Percentiles rank a stretch among this genome's conserved stretches.
Conservation (phyloP, 768 basidiomycete genomes). For the Holtermannia corniformis region DNA sequence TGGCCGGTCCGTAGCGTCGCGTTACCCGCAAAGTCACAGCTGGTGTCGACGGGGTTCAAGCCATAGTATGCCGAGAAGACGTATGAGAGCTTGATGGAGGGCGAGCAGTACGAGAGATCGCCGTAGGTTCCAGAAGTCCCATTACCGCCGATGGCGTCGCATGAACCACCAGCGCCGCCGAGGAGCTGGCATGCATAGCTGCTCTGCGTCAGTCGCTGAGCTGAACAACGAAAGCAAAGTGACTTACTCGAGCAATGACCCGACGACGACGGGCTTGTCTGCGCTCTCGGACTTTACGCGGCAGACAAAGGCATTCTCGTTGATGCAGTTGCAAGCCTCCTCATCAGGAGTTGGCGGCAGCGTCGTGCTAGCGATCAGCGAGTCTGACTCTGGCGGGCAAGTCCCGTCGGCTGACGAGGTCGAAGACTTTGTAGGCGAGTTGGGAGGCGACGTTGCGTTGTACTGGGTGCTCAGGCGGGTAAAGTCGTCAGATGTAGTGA, state of each 20-base stretch:
- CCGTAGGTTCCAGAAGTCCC: slow-evolving; percentile 72
- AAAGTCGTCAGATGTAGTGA: slow-evolving; percentile 63
- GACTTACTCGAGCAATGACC: slow-evolving; percentile 37
- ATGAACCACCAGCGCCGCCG: slow-evolving; percentile 51
- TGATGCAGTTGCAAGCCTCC: slow-evolving; percentile 66
- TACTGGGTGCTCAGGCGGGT: slow-evolving; percentile 57
- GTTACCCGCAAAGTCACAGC: slow-evolving; percentile 77
- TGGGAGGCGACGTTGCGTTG: slow-evolving; percentile 47
- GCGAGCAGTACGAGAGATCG: slow-evolving; percentile 64
- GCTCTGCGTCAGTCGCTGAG: slow-evolving; percentile 21
- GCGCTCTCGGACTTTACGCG: slow-evolving; percentile 56
- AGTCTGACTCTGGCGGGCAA: slow-evolving; percentile 59
- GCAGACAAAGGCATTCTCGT: slow-evolving; percentile 57
- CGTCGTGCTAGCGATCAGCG: slow-evolving; percentile 56
- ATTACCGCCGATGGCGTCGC: slow-evolving; percentile 60
- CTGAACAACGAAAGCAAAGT: no score
- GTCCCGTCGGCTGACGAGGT: slow-evolving; percentile 45
- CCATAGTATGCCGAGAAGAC: slow-evolving; percentile 73
- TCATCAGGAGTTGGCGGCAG: slow-evolving; percentile 79
- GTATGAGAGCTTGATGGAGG: slow-evolving; percentile 71
- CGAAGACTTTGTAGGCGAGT: slow-evolving; percentile 52
- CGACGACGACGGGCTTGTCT: slow-evolving; percentile 40
- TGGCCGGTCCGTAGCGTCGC: slow-evolving; percentile 49
- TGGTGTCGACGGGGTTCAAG: slow-evolving; percentile 50
- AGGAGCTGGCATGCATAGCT: slow-evolving; percentile 62